phyloP scores from a whole-genome alignment of 2,329 filamentous ascomycete species.

The Apiospora sp. region DNA sequence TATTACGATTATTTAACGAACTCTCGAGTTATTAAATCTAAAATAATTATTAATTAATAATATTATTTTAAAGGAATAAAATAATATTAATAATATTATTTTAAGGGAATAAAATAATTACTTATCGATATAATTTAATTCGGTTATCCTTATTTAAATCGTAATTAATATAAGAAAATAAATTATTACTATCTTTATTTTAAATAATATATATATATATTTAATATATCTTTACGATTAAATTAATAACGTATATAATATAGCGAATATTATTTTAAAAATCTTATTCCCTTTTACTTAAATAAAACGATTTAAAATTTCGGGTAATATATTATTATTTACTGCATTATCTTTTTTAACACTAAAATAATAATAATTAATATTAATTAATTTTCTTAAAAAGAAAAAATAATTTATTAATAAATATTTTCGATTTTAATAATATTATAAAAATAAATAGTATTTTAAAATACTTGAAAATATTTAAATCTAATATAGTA shows the following conservation, averaged over 20 bases:
- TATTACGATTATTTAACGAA: neutral
- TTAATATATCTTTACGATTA: neutral
- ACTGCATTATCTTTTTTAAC: neutral
- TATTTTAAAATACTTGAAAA: neutral
- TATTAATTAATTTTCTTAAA: neutral
- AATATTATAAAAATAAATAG: neutral
- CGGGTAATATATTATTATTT: neutral
- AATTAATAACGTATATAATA: neutral
- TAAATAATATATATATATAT: neutral
- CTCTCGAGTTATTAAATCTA: neutral
- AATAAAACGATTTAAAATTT: neutral
- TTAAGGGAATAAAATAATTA: neutral
- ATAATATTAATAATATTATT: neutral
- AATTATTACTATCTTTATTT: neutral
- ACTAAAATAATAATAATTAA: neutral
- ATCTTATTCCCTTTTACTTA: neutral
- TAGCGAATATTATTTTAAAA: neutral
- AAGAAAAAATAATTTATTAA: neutral
- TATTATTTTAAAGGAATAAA: too few species aligned
- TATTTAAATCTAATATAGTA: constrained; percentile 17
- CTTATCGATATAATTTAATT: neutral
- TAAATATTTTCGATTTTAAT: neutral
- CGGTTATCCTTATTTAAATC: neutral
- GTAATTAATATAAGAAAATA: neutral
- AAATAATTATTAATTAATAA: too few species aligned